Evolutionary conservation across 2,329 filamentous ascomycete species (phyloP), one percentile per base, ranked within the genome.

Genomic region (Aspergillus fischeri): DNA sequence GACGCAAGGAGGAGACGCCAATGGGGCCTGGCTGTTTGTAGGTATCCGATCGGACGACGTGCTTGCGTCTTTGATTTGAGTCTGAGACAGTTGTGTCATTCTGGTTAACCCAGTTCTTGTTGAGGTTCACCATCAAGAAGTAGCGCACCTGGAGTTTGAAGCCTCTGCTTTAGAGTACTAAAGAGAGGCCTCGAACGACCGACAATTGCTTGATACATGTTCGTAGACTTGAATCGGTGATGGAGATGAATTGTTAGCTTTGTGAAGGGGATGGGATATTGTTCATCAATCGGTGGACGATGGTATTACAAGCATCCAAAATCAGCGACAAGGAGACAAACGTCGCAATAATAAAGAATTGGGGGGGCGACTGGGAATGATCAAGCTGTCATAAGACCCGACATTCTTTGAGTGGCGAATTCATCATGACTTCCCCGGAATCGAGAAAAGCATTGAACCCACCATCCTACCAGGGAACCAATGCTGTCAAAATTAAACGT

Each of bases 1-100:
- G 41, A 5, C 56, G 53, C n/a, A 59, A 45, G 1, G 54, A 57
- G 24, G 17, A 51, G 5, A 54, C n/a, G 6, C 51, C 44, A 25
- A 59, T 57, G 3, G 52, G 57, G 32, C 51, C 48, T 45, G 42
- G 42, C 10, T 17, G 7, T 24, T 45, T 45, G 20, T 45, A 45
- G 8, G 42, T 45, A 45, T 45, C 42, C 4, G 42, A 45, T 10
- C 42, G 42, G 11, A 45, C 42, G 42, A 45, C 17, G 10, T 45
- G 42, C 42, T 45, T 45, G 42, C 42, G 42, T 3, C 7, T 11
- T 14, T 11, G 42, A 11, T 10, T 4, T 10, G 42, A 4, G 10
- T 45, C 42, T 45, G 21, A 24, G 20, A 21, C 20, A 21, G n/a
- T 11, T 2, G 42, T 21, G 10, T 17, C 32, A 17, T n/a, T 3